A percentile compares a stretch with the other conserved stretches of the same genome.
Conservation (phyloP, 345 rosid species). For the Eutrema yunnanense region DNA sequence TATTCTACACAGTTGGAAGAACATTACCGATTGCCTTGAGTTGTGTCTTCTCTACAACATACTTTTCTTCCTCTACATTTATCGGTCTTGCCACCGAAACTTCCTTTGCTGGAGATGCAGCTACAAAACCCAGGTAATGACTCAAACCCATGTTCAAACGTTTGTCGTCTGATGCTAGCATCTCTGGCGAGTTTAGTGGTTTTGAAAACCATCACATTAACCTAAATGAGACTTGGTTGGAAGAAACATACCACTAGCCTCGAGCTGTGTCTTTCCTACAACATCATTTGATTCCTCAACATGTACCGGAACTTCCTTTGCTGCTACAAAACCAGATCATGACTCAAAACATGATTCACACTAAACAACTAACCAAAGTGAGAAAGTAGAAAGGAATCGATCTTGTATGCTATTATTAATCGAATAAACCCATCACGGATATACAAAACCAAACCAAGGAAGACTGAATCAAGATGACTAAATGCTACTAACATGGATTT, state of each 20-base stretch:
- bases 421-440: background rate
- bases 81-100: constrained; percentile 35
- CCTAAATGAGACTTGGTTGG: background rate
- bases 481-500: constrained; percentile 39
- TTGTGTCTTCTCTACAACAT: constrained; percentile 42
- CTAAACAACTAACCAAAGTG: background rate
- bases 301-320: constrained; percentile 20
- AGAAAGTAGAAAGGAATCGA: background rate
- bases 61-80: constrained; percentile 39
- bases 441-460: background rate
- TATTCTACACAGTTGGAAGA: background rate
- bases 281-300: constrained; percentile 41
- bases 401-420: background rate
- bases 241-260: constrained; percentile 42
- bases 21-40: constrained; percentile 55
- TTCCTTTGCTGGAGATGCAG: constrained; percentile 8
- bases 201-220: background rate
- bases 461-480: background rate
- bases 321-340: constrained; percentile 11
- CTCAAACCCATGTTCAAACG: background rate
- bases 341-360: constrained; percentile 5
- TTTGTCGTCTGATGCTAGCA: constrained; percentile 1
- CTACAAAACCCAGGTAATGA: constrained; percentile 25
- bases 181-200: background rate
- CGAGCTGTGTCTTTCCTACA: constrained; percentile 35